These are phyloP conservation scores for Sporothrix humicola DNA, from an alignment of 2,329 filamentous ascomycete species.

Conservation along the genomic window DNA sequence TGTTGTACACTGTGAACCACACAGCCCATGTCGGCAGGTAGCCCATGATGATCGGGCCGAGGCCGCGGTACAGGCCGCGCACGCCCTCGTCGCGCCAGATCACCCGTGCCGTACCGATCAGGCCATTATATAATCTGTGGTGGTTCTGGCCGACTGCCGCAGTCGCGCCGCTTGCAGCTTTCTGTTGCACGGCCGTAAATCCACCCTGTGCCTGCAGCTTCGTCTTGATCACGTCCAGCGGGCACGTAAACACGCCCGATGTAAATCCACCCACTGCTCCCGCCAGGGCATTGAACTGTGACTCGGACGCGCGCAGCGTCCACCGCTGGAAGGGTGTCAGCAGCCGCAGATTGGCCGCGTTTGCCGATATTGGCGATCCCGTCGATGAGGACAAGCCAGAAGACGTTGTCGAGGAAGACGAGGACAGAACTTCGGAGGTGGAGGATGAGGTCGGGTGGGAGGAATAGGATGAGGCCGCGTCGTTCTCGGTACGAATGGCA, in stretches of 20 bases:
- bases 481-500: slow-evolving; percentile 31
- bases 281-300: slow-evolving; percentile 79
- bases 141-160: slow-evolving; percentile 45
- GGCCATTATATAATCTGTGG: slow-evolving; percentile 76
- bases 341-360: slow-evolving; percentile 41
- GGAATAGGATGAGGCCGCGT: not conserved
- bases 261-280: slow-evolving; percentile 90
- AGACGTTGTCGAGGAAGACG: slow-evolving; percentile 52
- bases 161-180: slow-evolving; percentile 36
- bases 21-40: slow-evolving; percentile 98
- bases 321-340: slow-evolving; percentile 60
- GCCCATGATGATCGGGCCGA: slow-evolving; percentile 92
- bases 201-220: slow-evolving; percentile 95
- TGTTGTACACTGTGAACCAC: slow-evolving; percentile 81
- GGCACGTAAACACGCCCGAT: slow-evolving; percentile 92
- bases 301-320: slow-evolving; percentile 61
- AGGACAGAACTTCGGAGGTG: not conserved
- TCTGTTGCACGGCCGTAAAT: slow-evolving; percentile 62
- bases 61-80: slow-evolving; percentile 86
- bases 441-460: not conserved
- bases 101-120: slow-evolving; percentile 81
- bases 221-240: slow-evolving; percentile 98
- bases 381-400: slow-evolving; percentile 68
- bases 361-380: slow-evolving; percentile 33
- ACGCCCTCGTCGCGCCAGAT: slow-evolving; percentile 91